phyloP scores from a whole-genome alignment of 108 stramenopile species.

The Nitzschia putrida region DNA sequence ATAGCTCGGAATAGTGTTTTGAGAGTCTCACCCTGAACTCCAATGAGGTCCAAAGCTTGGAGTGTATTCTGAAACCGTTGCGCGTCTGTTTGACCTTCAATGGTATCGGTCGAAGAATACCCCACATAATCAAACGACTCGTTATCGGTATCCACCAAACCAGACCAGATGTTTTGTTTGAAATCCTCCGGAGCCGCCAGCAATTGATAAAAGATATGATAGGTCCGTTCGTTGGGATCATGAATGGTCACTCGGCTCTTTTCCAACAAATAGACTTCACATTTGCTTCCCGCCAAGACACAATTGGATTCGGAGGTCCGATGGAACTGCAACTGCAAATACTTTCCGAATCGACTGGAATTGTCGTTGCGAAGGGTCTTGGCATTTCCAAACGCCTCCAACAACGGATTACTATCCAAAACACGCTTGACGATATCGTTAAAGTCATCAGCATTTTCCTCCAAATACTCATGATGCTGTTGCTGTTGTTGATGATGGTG shows the following conservation, averaged over 20 bases:
- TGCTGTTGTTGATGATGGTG: neutral
- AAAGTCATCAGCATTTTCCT: slow-evolving; percentile 22
- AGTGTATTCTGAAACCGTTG: slow-evolving; percentile 81
- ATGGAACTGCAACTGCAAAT: slow-evolving; percentile 85
- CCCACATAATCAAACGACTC: slow-evolving; percentile 79
- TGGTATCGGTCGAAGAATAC: slow-evolving; percentile 38
- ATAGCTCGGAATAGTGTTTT: slow-evolving; percentile 67
- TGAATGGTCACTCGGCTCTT: slow-evolving; percentile 94
- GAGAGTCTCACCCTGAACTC: slow-evolving; percentile 65
- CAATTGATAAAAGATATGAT: slow-evolving; percentile 98
- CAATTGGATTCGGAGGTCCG: slow-evolving; percentile 37
- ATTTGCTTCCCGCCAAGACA: slow-evolving; percentile 71
- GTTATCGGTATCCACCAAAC: slow-evolving; percentile 59
- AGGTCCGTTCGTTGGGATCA: slow-evolving; percentile 94
- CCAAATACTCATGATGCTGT: slow-evolving; percentile 8
- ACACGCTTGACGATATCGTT: slow-evolving; percentile 74
- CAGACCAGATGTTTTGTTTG: slow-evolving; percentile 73
- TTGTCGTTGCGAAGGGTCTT: slow-evolving; percentile 90
- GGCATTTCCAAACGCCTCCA: slow-evolving; percentile 93
- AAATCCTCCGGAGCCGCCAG: slow-evolving; percentile 80
- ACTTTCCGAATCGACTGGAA: slow-evolving; percentile 88
- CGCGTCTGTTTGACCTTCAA: slow-evolving; percentile 86
- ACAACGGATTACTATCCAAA: slow-evolving; percentile 89
- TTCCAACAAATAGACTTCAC: slow-evolving; percentile 93
- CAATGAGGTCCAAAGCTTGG: slow-evolving; percentile 70